Conservation (phyloP, 2,329 filamentous ascomycete species). For the Botryotinia narcissicola region DNA sequence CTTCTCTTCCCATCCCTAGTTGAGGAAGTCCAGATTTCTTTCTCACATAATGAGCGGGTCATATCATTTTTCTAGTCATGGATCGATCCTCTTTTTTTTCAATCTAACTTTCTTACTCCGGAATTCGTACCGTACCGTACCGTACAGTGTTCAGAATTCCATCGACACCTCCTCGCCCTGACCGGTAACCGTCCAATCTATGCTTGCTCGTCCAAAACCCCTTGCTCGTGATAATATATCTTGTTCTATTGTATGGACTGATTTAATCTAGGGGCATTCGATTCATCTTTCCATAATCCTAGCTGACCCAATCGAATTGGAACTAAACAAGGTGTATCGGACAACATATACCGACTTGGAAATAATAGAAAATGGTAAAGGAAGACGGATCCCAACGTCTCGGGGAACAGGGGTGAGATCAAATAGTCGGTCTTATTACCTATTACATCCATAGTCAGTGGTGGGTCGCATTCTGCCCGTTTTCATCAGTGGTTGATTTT, state of each 20-base stretch:
- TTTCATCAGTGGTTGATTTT: constrained; percentile 1
- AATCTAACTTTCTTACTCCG: neutral
- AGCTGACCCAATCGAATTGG: constrained; percentile 11
- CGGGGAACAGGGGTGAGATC: neutral
- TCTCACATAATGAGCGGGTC: constrained; percentile 1
- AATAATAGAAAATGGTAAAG: neutral
- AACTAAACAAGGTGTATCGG: constrained; percentile 1
- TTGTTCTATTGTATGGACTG: neutral
- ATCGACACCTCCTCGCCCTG: neutral
- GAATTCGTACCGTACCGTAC: neutral
- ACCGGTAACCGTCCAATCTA: neutral
- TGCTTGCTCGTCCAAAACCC: neutral
- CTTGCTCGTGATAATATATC: neutral
- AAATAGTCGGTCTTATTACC: neutral
- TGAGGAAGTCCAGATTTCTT: constrained; percentile 1
- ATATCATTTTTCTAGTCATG: neutral
- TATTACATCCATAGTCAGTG: neutral
- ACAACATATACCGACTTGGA: neutral
- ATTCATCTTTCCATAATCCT: constrained; percentile 21
- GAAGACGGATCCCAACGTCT: neutral
- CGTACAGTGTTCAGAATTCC: neutral
- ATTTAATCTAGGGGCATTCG: constrained; percentile 12
- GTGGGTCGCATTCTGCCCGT: constrained; percentile 8
- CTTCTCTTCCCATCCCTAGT: neutral
- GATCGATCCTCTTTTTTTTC: neutral